Conservation (phyloP, 2,329 filamentous ascomycete genomes). For the Pestalotiopsis sp. region DNA sequence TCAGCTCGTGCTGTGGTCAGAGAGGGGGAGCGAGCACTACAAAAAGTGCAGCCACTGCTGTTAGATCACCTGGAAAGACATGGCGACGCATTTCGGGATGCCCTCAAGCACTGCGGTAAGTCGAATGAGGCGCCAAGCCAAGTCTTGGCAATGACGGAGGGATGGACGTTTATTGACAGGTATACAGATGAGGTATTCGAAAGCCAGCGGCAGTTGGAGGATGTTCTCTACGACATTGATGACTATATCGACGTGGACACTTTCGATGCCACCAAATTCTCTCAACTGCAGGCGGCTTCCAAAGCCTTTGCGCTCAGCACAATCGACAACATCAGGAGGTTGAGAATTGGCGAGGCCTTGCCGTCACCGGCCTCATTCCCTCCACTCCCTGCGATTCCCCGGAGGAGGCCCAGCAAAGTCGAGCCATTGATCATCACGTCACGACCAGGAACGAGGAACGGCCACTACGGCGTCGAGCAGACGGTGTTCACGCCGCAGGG, state of each 20-base stretch:
- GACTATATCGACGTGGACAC: constrained; percentile 42
- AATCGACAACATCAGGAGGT: constrained; percentile 38
- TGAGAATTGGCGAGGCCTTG: constrained; percentile 29
- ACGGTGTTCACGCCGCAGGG: neutral
- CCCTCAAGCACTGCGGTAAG: constrained; percentile 39
- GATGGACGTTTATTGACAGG: constrained; percentile 15
- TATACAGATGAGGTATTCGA: constrained; percentile 24
- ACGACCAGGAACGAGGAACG: neutral
- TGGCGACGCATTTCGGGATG: constrained; percentile 38
- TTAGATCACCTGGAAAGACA: constrained; percentile 38
- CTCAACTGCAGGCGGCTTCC: constrained; percentile 40
- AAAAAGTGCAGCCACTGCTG: constrained; percentile 41
- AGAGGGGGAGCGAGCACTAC: constrained; percentile 42
- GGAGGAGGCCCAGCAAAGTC: neutral
- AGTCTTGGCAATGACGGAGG: neutral
- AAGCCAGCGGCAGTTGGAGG: constrained; percentile 36
- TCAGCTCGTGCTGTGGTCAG: constrained; percentile 36
- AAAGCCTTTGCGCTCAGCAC: constrained; percentile 43
- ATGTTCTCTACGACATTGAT: constrained; percentile 47
- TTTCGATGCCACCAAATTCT: constrained; percentile 39
- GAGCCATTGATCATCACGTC: constrained; percentile 5
- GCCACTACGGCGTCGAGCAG: neutral
- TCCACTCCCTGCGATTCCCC: constrained; percentile 22
- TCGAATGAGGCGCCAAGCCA: neutral
- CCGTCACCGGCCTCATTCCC: constrained; percentile 23